Evolutionary conservation across 176 grass and related monocot genomes (phyloP), one percentile per base, ranked within the genome.

Genomic region (Puya raimondii): DNA sequence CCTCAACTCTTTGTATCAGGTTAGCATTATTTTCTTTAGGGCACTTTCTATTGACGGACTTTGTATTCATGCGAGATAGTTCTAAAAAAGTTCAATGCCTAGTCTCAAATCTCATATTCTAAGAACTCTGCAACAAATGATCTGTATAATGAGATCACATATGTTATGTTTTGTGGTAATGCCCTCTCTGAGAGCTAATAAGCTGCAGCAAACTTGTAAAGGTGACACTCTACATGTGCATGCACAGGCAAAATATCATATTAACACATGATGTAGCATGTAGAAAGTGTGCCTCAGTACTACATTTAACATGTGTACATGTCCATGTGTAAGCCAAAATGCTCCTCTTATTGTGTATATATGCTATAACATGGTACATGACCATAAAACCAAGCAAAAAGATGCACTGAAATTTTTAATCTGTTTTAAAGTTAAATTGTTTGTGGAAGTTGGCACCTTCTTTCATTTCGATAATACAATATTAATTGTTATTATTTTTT

Each of bases 1-100:
- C 64, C 86, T 97, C 63, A 97, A 92, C 57, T 92, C 86, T 42
- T 74, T 97, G 49, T 97, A 92, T 63, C 93, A 92, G 89, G 93
- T 97, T 67, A 42, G 42, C 9, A 23, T 11, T 74, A 22, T 47
- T 63, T 56, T 68, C 13, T 69, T 66, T 42, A 42, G 15, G 12
- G 16, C 22, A 51, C 23, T 59, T 3, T 47, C 7, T 14, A 15
- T 49, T 51, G 12, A 27, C 12, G 42, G 42, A 18, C 21, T 74
- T 48, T 50, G 48, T 48, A 1, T 4, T 51, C 48, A 1, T 74
- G 42, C 58, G 17, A 57, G 14, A 61, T 18, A 10, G 56, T 10
- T 20, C 22, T 16, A 10, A 10, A 18, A 61, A 61, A 61, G 56
- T 61, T 61, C 7, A 61, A 9, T 22, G 13, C 3, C n/a, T 57